Evolutionary conservation across 345 rosid species (phyloP).

Genomic region (Draba incana): DNA sequence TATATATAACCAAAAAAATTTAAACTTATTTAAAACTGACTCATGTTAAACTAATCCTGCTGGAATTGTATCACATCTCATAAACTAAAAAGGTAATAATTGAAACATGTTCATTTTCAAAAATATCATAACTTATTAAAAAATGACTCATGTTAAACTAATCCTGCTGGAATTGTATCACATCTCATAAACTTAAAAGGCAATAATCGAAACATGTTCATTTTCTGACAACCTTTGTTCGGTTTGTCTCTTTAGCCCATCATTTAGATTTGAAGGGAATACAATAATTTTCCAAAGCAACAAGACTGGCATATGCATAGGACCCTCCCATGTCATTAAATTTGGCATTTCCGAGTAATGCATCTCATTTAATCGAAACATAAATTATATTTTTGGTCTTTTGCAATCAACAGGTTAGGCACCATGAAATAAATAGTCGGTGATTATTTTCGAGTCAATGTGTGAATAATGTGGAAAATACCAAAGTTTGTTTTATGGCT

Average conservation of each 20-base stretch:
- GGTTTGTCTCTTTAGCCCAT: conserved; percentile 35
- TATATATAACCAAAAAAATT: no score
- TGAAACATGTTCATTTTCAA: conserved; percentile 17
- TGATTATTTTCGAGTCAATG: conserved; percentile 16
- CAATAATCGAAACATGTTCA: conserved; percentile 7
- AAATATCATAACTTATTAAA: not conserved
- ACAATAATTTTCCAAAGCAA: conserved; percentile 37
- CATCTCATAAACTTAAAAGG: not conserved
- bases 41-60: not conserved
- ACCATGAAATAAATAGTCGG: conserved; percentile 31
- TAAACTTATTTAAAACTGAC: not conserved
- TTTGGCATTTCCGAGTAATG: conserved; percentile 31
- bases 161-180: not conserved
- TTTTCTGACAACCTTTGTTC: conserved; percentile 27
- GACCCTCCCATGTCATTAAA: conserved; percentile 31
- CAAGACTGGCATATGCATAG: conserved; percentile 16
- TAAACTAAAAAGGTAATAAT: not conserved
- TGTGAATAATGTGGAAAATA: conserved; percentile 39
- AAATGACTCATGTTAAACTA: not conserved
- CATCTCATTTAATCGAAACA: not conserved
- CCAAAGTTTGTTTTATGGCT: conserved; percentile 23
- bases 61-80: not conserved
- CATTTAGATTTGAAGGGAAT: conserved; percentile 10
- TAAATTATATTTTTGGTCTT: not conserved
- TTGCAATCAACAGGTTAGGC: conserved; percentile 24